phyloP scores from a whole-genome alignment of 192 early-diverging fungal species.

The Coemansia sp. region DNA sequence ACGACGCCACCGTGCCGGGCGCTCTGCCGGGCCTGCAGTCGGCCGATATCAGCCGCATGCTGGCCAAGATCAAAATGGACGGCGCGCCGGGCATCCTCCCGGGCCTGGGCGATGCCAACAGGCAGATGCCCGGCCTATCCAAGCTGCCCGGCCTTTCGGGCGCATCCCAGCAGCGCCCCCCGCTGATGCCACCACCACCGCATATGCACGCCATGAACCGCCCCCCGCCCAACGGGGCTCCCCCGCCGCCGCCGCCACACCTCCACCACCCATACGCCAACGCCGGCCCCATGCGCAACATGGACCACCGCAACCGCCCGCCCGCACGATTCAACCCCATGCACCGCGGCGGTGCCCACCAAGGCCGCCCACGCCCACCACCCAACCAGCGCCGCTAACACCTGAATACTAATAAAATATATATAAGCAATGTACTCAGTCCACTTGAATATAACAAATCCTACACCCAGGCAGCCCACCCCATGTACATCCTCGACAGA shows the following conservation, averaged over 20 bases:
- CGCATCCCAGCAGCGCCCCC: slow-evolving; percentile 2
- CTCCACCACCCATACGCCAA: background rate
- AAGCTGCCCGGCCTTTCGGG: slow-evolving; percentile 2
- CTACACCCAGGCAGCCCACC: slow-evolving; percentile 39
- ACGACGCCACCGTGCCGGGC: background rate
- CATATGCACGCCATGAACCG: background rate
- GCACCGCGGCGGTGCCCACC: slow-evolving; percentile 9
- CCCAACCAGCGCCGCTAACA: slow-evolving; percentile 6
- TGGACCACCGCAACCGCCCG: slow-evolving; percentile 9
- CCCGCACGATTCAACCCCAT: slow-evolving; percentile 43
- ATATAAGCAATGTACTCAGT: no score
- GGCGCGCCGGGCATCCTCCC: slow-evolving; percentile 21
- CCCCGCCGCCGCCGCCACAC: slow-evolving; percentile 2
- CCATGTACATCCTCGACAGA: slow-evolving; percentile 33
- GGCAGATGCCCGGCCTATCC: slow-evolving; percentile 6
- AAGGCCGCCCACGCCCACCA: slow-evolving; percentile 3
- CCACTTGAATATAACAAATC: background rate
- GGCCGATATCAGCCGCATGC: slow-evolving; percentile 29
- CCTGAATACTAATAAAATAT: background rate
- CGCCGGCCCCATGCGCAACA: slow-evolving; percentile 16
- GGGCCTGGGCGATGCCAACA: slow-evolving; percentile 13
- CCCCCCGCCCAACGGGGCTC: background rate
- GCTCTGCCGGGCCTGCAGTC: slow-evolving; percentile 33
- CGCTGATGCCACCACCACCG: background rate
- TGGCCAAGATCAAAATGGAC: slow-evolving; percentile 42